Percentiles rank a stretch among this genome's conserved stretches.
These are phyloP conservation scores for Sapria himalayana DNA, from an alignment of 345 rosid genomes.

Conservation along the genomic window DNA sequence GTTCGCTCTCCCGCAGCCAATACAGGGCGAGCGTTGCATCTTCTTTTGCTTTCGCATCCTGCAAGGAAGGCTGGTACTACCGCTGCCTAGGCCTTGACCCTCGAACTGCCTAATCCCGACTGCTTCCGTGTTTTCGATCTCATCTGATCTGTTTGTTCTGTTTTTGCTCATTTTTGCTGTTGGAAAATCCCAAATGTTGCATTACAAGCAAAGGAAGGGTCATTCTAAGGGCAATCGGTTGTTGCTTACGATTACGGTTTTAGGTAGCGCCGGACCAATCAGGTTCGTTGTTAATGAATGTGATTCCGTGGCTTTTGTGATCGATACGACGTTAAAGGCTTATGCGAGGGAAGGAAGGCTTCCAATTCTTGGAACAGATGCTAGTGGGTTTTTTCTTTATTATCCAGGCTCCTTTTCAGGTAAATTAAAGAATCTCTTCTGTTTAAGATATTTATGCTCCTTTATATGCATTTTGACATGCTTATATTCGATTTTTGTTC, in stretches of 20 bases:
- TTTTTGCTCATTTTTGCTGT: constrained; percentile 3
- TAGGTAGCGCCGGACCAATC: constrained; percentile 94
- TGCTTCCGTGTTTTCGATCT: too few relatives aligned
- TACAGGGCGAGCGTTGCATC: constrained; percentile 70
- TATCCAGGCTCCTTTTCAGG: too few relatives aligned
- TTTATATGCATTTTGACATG: too few relatives aligned
- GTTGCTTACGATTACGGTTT: constrained; percentile 54
- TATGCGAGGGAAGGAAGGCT: constrained; percentile 97
- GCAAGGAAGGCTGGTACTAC: constrained; percentile 99
- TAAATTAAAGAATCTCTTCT: too few relatives aligned
- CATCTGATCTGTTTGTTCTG: too few relatives aligned
- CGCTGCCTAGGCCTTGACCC: constrained; percentile 99
- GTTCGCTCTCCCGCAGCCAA: constrained; percentile 68
- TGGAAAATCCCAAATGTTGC: constrained; percentile 26
- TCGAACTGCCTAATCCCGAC: constrained; percentile 10
- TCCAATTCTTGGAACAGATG: constrained; percentile 73
- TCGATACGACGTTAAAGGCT: constrained; percentile 55
- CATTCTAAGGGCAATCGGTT: constrained; percentile 52
- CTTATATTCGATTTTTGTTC: too few relatives aligned
- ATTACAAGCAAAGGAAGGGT: constrained; percentile 71
- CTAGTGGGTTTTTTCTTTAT: constrained; percentile 60
- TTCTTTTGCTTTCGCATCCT: constrained; percentile 82
- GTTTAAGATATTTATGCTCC: too few relatives aligned
- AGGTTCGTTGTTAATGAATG: constrained; percentile 70
- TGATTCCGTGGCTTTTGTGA: constrained; percentile 54